phyloP scores from a whole-genome alignment of 2,329 filamentous ascomycete genomes.

The Pyrenochaeta sp. region DNA sequence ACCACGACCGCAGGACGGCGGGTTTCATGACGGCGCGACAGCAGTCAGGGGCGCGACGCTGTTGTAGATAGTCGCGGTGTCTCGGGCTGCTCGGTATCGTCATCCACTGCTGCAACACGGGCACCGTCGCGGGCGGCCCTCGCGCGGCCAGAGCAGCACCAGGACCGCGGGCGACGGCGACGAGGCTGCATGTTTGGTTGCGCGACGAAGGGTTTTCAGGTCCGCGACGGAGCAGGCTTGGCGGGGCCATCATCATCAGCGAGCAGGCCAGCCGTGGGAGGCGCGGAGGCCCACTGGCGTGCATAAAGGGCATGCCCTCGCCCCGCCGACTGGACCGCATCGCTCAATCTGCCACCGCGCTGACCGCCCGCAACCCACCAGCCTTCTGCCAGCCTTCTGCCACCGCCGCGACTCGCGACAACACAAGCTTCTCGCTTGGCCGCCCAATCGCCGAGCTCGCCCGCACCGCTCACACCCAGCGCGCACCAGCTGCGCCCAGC shows the following conservation, averaged over 20 bases:
- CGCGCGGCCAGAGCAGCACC: neutral
- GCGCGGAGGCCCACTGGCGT: too few species aligned
- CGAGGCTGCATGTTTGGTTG: conserved; percentile 12
- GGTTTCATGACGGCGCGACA: conserved; percentile 32
- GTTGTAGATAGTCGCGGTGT: conserved; percentile 17
- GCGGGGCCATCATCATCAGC: too few species aligned
- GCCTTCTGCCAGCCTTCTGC: conserved; percentile 3
- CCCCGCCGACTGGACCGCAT: conserved; percentile 3
- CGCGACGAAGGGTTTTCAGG: conserved; percentile 6
- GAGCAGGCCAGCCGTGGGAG: too few species aligned
- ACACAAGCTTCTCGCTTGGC: conserved; percentile 24
- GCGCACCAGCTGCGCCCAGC: neutral
- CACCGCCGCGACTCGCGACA: conserved; percentile 4
- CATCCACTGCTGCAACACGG: conserved; percentile 38
- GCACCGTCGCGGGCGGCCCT: conserved; percentile 10
- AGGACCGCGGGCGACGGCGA: conserved; percentile 19
- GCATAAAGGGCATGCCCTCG: conserved; percentile 3
- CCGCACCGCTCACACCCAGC: neutral
- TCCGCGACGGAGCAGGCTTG: conserved; percentile 7
- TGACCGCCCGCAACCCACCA: conserved; percentile 7
- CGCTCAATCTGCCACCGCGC: conserved; percentile 3
- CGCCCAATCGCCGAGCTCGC: conserved; percentile 17
- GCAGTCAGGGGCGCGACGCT: conserved; percentile 13
- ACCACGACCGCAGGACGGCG: conserved; percentile 27
- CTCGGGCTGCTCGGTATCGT: conserved; percentile 47